Evolutionary conservation across 73 alveolate genomes (phyloP).

Genomic region (Effrenium voratum): DNA sequence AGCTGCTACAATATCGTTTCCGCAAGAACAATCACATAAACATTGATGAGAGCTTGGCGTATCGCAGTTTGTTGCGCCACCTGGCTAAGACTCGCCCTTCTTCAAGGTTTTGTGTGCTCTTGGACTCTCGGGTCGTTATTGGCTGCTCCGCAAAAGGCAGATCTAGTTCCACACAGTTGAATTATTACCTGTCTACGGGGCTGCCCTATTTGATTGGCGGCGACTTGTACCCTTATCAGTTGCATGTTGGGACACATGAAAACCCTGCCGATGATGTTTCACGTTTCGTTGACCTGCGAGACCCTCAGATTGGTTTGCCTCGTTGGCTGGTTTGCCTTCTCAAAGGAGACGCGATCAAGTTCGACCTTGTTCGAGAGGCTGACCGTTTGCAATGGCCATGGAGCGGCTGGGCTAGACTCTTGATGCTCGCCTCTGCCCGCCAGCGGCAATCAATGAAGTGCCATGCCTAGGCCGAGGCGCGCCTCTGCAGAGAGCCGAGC

Average conservation of each 20-base stretch:
- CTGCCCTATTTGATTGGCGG: slow-evolving; percentile 9
- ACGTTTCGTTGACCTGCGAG: not conserved
- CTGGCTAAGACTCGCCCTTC: not conserved
- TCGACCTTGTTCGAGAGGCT: not conserved
- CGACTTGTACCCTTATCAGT: not conserved
- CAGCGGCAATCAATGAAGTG: not conserved
- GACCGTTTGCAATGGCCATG: not conserved
- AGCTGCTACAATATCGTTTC: not conserved
- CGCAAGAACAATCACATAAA: not conserved
- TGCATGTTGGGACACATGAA: not conserved
- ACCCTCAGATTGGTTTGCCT: not conserved
- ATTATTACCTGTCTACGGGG: not conserved
- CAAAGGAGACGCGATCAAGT: not conserved
- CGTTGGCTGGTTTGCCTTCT: not conserved
- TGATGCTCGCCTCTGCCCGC: not conserved
- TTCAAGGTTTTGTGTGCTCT: not conserved
- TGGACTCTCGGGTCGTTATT: slow-evolving; percentile 28
- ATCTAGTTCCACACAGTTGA: not conserved
- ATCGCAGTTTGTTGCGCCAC: not conserved
- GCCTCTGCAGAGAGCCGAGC: too few relatives aligned
- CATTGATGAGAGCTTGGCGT: not conserved
- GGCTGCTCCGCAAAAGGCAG: slow-evolving; percentile 37
- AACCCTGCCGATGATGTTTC: slow-evolving; percentile 38
- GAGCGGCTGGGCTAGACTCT: slow-evolving; percentile 1
- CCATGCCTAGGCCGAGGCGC: not conserved